These are phyloP conservation scores for Arthrobotrys sphaeroides DNA, from an alignment of 2,329 filamentous ascomycete genomes.

Conservation along the genomic window DNA sequence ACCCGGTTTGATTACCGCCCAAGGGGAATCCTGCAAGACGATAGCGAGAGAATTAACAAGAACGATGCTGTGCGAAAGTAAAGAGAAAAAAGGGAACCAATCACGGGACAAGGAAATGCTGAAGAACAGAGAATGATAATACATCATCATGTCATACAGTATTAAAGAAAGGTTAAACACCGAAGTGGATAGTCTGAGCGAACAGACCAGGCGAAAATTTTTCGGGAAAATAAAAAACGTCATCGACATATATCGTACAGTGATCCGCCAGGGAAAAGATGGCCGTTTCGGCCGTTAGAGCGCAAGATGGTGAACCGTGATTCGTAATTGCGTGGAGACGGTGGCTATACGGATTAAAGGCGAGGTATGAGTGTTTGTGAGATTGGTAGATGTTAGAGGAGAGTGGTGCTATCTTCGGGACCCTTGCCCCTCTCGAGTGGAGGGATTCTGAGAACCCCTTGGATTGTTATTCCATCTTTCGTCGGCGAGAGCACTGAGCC, in stretches of 20 bases:
- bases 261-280: conserved; percentile 43
- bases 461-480: conserved; percentile 66
- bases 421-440: conserved; percentile 58
- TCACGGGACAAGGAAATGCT: conserved; percentile 24
- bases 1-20: conserved; percentile 54
- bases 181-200: conserved; percentile 35
- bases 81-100: conserved; percentile 3
- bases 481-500: conserved; percentile 85
- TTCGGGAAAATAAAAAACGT: conserved; percentile 12
- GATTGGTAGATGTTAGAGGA: neutral
- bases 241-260: conserved; percentile 52
- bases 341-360: conserved; percentile 3
- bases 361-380: neutral
- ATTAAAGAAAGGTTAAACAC: conserved; percentile 29
- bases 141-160: conserved; percentile 54
- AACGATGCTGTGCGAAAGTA: conserved; percentile 31
- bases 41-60: conserved; percentile 57
- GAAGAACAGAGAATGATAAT: conserved; percentile 47
- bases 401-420: conserved; percentile 58
- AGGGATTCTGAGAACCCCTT: conserved; percentile 61
- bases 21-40: conserved; percentile 54
- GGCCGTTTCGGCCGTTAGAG: conserved; percentile 42
- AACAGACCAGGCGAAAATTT: conserved; percentile 39
- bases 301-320: conserved; percentile 36
- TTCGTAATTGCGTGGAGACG: conserved; percentile 33